These are phyloP conservation scores for Mycena alexandri DNA, from an alignment of 768 basidiomycete genomes.

Conservation along the genomic window DNA sequence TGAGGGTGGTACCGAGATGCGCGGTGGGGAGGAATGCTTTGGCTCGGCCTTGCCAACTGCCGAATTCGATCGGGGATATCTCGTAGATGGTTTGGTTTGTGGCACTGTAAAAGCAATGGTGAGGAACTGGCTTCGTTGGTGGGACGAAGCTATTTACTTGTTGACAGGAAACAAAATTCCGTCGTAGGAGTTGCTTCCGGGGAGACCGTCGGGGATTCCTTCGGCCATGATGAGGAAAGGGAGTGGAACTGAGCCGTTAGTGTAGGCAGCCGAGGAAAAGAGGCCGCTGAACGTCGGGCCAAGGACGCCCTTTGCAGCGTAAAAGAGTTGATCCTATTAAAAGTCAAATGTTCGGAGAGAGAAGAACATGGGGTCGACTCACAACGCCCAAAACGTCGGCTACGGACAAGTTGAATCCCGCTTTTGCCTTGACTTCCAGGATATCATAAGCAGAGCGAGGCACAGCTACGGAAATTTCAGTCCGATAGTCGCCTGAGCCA, in stretches of 20 bases:
- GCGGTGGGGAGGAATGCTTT: conserved; percentile 22
- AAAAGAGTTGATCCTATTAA: conserved; percentile 4
- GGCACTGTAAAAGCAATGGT: conserved; percentile 11
- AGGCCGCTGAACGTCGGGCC: conserved; percentile 10
- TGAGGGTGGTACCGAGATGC: conserved; percentile 20
- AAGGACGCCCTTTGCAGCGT: background rate
- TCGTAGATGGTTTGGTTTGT: conserved; percentile 29
- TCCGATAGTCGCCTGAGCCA: background rate
- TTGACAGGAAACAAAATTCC: conserved; percentile 24
- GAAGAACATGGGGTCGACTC: background rate
- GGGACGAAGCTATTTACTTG: conserved; percentile 4
- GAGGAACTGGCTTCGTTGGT: background rate
- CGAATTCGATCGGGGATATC: conserved; percentile 23
- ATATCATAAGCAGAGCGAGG: conserved; percentile 17
- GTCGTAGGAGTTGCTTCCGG: conserved; percentile 20
- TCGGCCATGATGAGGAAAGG: conserved; percentile 26
- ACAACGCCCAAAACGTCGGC: conserved; percentile 13
- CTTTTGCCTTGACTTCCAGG: conserved; percentile 18
- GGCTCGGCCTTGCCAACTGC: conserved; percentile 24
- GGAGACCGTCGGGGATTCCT: conserved; percentile 20
- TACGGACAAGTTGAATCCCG: conserved; percentile 23
- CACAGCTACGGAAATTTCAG: background rate
- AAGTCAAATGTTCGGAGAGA: background rate
- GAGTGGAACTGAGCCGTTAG: conserved; percentile 23
- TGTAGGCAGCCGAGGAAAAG: conserved; percentile 19